These are phyloP conservation scores for Torulaspora pretoriensis DNA, from an alignment of 1,139 yeast species.

Conservation along the genomic window DNA sequence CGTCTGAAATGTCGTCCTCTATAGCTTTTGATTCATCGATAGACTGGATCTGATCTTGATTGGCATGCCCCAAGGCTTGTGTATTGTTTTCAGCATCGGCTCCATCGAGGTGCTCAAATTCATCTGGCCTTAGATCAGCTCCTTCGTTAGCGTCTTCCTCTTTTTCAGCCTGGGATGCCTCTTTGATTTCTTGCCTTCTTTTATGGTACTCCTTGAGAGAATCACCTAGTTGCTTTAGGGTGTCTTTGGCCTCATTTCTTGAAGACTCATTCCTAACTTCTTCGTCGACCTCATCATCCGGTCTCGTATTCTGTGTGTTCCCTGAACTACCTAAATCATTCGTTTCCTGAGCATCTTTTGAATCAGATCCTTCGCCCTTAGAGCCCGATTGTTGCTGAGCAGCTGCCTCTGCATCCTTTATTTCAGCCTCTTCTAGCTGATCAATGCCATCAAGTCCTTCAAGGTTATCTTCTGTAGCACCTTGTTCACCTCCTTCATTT, in stretches of 20 bases:
- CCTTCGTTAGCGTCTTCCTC: constrained; percentile 46
- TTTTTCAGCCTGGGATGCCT: constrained; percentile 47
- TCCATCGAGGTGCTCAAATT: constrained; percentile 87
- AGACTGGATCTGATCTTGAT: constrained; percentile 70
- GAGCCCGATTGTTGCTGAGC: constrained; percentile 69
- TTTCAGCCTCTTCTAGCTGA: constrained; percentile 49
- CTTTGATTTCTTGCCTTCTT: constrained; percentile 80
- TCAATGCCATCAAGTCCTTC: constrained; percentile 44
- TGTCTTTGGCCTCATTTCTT: constrained; percentile 70
- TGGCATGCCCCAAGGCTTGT: constrained; percentile 91
- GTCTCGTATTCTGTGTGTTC: constrained; percentile 47
- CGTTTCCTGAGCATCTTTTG: constrained; percentile 61
- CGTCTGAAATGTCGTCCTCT: constrained; percentile 55
- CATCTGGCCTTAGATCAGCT: constrained; percentile 72
- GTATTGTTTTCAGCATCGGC: constrained; percentile 71
- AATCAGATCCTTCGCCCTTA: constrained; percentile 73
- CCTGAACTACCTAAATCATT: constrained; percentile 69
- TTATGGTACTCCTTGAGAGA: constrained; percentile 87
- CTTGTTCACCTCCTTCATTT: constrained; percentile 30
- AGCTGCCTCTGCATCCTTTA: constrained; percentile 59
- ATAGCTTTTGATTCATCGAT: constrained; percentile 84
- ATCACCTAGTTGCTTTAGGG: constrained; percentile 85
- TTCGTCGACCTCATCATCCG: constrained; percentile 41
- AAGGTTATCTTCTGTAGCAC: constrained; percentile 30
- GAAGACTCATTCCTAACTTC: constrained; percentile 52